phyloP scores from a whole-genome alignment of 306 rosid species.

The Carpinus viminea region DNA sequence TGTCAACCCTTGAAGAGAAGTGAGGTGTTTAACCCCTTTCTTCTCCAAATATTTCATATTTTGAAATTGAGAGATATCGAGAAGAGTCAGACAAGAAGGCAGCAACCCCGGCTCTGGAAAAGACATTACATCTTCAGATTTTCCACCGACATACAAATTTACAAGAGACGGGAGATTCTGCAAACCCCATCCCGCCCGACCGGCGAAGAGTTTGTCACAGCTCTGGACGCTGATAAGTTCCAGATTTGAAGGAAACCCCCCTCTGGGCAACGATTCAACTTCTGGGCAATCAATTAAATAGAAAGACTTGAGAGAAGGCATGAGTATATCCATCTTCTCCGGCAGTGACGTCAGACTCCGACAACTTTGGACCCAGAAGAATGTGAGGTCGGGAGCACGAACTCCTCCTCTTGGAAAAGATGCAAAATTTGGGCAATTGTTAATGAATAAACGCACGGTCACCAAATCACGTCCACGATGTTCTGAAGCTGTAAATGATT shows the following conservation, averaged over 20 bases:
- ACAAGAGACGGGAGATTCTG: neutral
- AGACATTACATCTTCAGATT: neutral
- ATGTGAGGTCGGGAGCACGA: too few species aligned
- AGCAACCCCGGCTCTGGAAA: neutral
- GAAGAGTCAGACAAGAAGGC: neutral
- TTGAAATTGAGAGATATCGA: fast-evolving
- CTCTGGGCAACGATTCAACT: too few species aligned
- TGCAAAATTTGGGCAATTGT: neutral
- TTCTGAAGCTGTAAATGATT: neutral
- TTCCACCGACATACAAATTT: fast-evolving
- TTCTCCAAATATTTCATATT: neutral
- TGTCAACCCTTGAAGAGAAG: neutral
- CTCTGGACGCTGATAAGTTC: neutral
- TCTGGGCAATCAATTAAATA: too few species aligned
- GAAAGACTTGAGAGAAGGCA: too few species aligned
- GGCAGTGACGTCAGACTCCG: too few species aligned
- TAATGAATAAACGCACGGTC: neutral
- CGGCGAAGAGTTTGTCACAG: neutral
- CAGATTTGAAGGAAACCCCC: too few species aligned
- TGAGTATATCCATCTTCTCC: too few species aligned
- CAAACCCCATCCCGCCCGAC: constrained; percentile 12
- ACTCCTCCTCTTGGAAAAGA: neutral
- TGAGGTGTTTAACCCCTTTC: neutral
- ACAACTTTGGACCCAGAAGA: too few species aligned
- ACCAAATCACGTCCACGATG: neutral